Base-by-base conservation (phyloP, 2,329 filamentous ascomycete species). In the Dactylellina haptotyla region DNA sequence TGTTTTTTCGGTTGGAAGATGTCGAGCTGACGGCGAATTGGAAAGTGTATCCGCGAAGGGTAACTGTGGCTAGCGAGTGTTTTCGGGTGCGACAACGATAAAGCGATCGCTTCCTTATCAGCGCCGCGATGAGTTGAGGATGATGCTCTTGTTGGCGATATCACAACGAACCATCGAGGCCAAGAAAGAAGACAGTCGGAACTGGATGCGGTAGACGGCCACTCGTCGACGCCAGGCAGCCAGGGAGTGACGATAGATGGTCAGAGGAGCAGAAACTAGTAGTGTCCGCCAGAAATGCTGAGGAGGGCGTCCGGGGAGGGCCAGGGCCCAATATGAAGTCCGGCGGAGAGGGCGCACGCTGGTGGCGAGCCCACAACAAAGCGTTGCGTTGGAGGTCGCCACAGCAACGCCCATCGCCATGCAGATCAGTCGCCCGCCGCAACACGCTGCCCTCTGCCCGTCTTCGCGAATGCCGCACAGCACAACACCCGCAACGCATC, bases 331-430 rank as follows among this genome's bases (percentile, higher is more conserved):
- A 64, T 72, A 64, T 63, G 57, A 64, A 65, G 58, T 51, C 51
- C n/a, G 32, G 28, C 30, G 51, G 16, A 26, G 16, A 46, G 26
- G 41, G 25, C 25, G 18, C 2, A 2, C 18, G n/a, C 14, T 20
- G 12, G 16, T 32, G n/a, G n/a, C 28, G 37, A 25, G 18, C 26
- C 58, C 51, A 43, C 58, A 72, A 72, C 66, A 72, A 72, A 72
- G 30, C 59, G 66, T 57, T 64, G 66, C 48, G 66, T 59, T 64
- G 58, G 26, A 45, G 51, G 66, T 72, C 66, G 34, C 58, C 66
- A 64, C 66, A 64, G 66, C 66, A 72, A 72, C 63, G 43, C 46
- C 32, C 32, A 12, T 39, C 57, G 23, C 16, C 45, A 53, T 26
- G 48, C 16, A 16, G 8, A 34, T 39, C 26, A 28, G 26, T 30